These are phyloP conservation scores for Cercospora berteroae DNA, from an alignment of 2,329 filamentous ascomycete genomes.

Conservation along the genomic window DNA sequence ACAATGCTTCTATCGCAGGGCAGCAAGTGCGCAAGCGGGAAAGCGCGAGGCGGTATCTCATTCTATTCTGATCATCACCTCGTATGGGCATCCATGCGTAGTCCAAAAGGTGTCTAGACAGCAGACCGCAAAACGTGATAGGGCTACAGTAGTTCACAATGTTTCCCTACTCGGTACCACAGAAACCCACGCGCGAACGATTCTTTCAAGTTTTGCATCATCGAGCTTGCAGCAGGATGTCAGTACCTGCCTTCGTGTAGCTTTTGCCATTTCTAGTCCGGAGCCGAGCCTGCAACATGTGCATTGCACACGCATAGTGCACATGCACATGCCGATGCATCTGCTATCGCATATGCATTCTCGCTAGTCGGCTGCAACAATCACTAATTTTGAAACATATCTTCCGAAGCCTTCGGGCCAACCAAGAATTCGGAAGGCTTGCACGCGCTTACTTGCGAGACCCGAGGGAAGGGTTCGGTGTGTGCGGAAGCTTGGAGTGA, in stretches of 20 bases:
- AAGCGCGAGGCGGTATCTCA: not conserved
- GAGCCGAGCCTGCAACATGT: not conserved
- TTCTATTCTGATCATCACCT: not conserved
- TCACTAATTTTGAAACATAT: slow-evolving; percentile 2
- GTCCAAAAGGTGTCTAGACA: not conserved
- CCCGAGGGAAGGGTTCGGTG: not conserved
- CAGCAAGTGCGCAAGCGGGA: not conserved
- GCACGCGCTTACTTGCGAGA: not conserved
- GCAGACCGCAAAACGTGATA: not conserved
- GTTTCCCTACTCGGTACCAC: not conserved
- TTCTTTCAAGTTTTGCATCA: too few relatives aligned
- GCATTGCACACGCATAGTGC: not conserved
- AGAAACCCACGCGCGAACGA: too few relatives aligned
- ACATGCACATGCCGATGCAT: not conserved
- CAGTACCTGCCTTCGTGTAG: not conserved
- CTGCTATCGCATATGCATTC: not conserved
- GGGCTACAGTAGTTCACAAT: not conserved
- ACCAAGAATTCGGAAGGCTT: slow-evolving; percentile 7
- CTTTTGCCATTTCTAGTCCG: not conserved
- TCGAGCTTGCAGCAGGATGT: too few relatives aligned
- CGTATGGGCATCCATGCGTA: not conserved
- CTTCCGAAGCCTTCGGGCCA: not conserved
- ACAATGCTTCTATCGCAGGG: not conserved
- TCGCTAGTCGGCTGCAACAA: not conserved
- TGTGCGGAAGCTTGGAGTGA: not conserved